Evolutionary conservation across 805 yeast species (phyloP), one percentile per base, ranked within the genome.

Genomic region (Candida ascalaphidarum): DNA sequence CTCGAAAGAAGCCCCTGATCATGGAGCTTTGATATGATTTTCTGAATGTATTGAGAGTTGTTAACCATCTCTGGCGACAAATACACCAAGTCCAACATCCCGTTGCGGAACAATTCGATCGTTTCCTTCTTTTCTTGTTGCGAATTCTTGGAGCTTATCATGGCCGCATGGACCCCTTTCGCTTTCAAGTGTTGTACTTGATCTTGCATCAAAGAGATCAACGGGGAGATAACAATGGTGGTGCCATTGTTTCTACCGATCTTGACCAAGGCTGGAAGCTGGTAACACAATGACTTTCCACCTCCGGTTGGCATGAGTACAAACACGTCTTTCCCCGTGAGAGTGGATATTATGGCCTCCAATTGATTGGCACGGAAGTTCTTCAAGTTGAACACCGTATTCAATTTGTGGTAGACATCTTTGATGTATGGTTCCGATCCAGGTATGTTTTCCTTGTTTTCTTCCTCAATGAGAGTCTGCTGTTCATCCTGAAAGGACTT

Each of bases 241-340:
- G 92, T 80, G 11, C 96, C 97, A 11, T 56, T 58, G 0, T 95
- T 83, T 14, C 51, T 63, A 1, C 96, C 96, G 2, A 78, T 64
- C 23, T 66, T 63, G 2, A 89, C 76, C 24, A 92, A 61, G 0
- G 98, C 96, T 0, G 98, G 97, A 21, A 92, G 63, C 53, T 92
- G 98, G 53, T 88, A 92, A 50, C 98, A 92, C 17, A 92, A 57
- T 0, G 97, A 88, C 49, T 92, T 92, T 28, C 98, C 98, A 28
- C 98, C 98, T 21, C 98, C 98, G 1, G 98, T 92, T 0, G 98
- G 98, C 95, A 92, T 89, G 42, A 92, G 62, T 2, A 92, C 96
- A 57, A 92, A 85, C 0, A 83, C 95, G 51, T 92, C 98, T 24
- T 70, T 67, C 1, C 96, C 95, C 4, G 69, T 50, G 17, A 78